Conservation (phyloP, 192 early-diverging fungal species). For the Coemansia umbellata region DNA sequence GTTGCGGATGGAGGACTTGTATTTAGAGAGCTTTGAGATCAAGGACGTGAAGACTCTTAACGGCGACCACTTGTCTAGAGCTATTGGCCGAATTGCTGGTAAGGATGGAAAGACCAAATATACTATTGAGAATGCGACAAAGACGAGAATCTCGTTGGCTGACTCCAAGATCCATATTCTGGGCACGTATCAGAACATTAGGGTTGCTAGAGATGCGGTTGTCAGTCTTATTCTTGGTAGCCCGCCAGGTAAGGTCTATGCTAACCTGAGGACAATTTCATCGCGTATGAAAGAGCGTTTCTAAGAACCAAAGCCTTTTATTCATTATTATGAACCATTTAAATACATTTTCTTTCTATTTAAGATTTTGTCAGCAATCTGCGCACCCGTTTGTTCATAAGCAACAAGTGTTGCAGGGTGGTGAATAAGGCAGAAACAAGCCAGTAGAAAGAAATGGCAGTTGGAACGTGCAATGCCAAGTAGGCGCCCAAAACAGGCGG, state of each 20-base stretch:
- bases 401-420: conserved; percentile 14
- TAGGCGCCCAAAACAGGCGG: conserved; percentile 4
- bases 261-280: conserved; percentile 79
- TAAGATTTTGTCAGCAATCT: background rate
- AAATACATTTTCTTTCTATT: background rate
- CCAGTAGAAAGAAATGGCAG: conserved; percentile 36
- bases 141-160: conserved; percentile 94
- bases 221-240: conserved; percentile 87
- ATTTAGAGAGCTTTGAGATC: conserved; percentile 94
- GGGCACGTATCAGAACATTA: conserved; percentile 95
- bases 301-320: conserved; percentile 40
- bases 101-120: conserved; percentile 97
- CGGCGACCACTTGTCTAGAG: conserved; percentile 94
- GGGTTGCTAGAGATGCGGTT: conserved; percentile 90
- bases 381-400: conserved; percentile 16
- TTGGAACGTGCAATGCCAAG: conserved; percentile 7
- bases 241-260: conserved; percentile 96
- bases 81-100: conserved; percentile 97
- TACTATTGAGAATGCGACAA: conserved; percentile 95
- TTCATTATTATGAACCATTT: background rate
- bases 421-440: conserved; percentile 17
- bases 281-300: conserved; percentile 95
- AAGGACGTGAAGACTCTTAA: conserved; percentile 95
- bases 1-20: conserved; percentile 94
- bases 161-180: conserved; percentile 97